Evolutionary conservation across 208 protist species (phyloP).

Genomic region (Acanthamoeba castellanii): DNA sequence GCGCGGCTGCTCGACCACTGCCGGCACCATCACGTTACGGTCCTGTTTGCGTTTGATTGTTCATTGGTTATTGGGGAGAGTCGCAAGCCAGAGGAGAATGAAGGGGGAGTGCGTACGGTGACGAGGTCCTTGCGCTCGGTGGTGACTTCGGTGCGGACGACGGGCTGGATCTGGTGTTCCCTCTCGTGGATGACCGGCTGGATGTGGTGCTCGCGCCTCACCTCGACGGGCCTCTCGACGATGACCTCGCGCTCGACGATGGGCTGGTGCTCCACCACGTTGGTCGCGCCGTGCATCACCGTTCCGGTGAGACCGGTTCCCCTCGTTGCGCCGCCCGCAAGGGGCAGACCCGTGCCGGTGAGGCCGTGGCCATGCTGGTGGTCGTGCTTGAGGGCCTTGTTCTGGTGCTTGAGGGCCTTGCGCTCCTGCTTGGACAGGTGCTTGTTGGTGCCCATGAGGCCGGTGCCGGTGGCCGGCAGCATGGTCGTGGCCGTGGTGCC

Average conservation of each 20-base stretch:
- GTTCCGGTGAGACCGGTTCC: background rate
- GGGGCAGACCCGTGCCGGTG: background rate
- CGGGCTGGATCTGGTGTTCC: background rate
- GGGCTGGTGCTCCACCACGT: slow-evolving; percentile 2
- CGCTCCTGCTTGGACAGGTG: background rate
- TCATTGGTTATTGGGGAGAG: no score
- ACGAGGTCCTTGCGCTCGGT: background rate
- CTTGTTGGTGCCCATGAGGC: background rate
- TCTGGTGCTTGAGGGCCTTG: slow-evolving; percentile 32
- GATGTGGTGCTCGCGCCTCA: background rate
- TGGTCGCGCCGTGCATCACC: background rate
- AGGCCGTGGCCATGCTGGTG: background rate
- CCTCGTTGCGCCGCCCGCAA: background rate
- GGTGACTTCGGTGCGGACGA: background rate
- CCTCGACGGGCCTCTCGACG: background rate
- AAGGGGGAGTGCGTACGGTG: background rate
- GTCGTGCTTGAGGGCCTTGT: slow-evolving; percentile 13
- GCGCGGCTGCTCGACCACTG: background rate
- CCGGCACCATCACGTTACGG: background rate
- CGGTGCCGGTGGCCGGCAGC: background rate
- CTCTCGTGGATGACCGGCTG: slow-evolving; percentile 12
- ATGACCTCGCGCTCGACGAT: slow-evolving; percentile 7
- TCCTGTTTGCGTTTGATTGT: background rate
- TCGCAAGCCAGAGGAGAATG: background rate
- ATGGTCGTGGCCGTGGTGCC: background rate